phyloP scores from a whole-genome alignment of 106 monocot genomes.

The Gastrodia elata region DNA sequence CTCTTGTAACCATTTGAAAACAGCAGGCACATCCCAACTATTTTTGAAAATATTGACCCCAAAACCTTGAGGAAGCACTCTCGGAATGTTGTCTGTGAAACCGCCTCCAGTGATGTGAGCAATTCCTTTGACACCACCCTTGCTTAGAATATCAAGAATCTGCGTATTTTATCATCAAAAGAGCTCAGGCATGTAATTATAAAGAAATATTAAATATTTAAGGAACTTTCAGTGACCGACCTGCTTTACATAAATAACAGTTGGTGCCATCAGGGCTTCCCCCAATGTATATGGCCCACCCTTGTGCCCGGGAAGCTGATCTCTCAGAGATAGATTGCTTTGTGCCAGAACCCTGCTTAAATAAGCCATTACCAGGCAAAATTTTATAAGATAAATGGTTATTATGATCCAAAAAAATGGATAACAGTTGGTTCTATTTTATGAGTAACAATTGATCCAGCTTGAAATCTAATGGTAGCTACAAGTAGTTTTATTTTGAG shows the following conservation, averaged over 20 bases:
- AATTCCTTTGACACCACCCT: constrained; percentile 93
- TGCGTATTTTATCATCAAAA: constrained; percentile 3
- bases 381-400: neutral
- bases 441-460: too few species aligned
- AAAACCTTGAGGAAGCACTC: constrained; percentile 82
- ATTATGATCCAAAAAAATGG: neutral
- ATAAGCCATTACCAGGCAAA: neutral
- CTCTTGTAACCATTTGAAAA: constrained; percentile 92
- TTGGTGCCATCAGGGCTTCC: constrained; percentile 87
- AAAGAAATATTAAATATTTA: neutral
- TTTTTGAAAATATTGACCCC: constrained; percentile 60
- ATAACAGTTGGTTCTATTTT: neutral
- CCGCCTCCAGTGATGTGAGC: constrained; percentile 98
- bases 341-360: constrained; percentile 49
- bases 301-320: constrained; percentile 54
- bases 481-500: too few species aligned
- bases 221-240: constrained; percentile 13
- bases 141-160: constrained; percentile 81
- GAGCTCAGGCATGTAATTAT: neutral
- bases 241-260: constrained; percentile 94
- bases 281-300: constrained; percentile 46
- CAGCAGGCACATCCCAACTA: constrained; percentile 75
- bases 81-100: constrained; percentile 92
- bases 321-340: constrained; percentile 59
- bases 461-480: too few species aligned